Evolutionary conservation across 2,329 filamentous ascomycete species (phyloP), one percentile per base, ranked within the genome.

Genomic region (Fusarium euwallaceae): DNA sequence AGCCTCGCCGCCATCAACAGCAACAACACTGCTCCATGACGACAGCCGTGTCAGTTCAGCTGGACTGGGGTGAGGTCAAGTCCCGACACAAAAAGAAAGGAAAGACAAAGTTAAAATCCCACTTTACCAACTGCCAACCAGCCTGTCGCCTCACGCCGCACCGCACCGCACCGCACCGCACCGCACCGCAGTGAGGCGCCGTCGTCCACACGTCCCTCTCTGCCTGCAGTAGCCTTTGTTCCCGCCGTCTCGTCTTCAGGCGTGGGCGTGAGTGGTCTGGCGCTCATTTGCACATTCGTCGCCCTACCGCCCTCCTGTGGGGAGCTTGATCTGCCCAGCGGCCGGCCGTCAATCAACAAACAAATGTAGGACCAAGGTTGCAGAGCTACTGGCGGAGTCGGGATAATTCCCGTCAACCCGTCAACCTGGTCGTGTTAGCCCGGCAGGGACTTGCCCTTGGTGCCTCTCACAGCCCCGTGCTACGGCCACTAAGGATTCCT

Each of bases 21-120:
- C 45, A 64, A 51, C 58, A 27, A 41, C 53, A 67, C 59, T 63
- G 34, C 39, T 63, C 39, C 61, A 74, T 70, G 61, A 63, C 61
- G 71, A 62, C 73, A 72, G 69, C 41, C 41, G 72, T 78, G 72
- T 75, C 58, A 67, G 51, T 66, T 70, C 74, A 78, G 76, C 76
- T 76, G 68, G 34, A 51, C 71, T 73, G 66, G 76, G 72, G 58
- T 72, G 53, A 22, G 39, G 29, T 17, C 27, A 64, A 59, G 36
- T 17, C 53, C 27, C 51, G 51, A 41, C 55, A 66, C 55, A 24
- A 61, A 61, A 20, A 51, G 39, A 67, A 67, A 58, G 22, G 10
- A 48, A 41, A 34, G 53, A 20, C 12, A 55, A 62, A 39, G 36
- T 51, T 58, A 58, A 64, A 61, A 45, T 27, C 22, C 48, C 29